These are phyloP conservation scores for Penicillium crystallinum DNA, from an alignment of 495 filamentous ascomycete genomes.

Conservation along the genomic window DNA sequence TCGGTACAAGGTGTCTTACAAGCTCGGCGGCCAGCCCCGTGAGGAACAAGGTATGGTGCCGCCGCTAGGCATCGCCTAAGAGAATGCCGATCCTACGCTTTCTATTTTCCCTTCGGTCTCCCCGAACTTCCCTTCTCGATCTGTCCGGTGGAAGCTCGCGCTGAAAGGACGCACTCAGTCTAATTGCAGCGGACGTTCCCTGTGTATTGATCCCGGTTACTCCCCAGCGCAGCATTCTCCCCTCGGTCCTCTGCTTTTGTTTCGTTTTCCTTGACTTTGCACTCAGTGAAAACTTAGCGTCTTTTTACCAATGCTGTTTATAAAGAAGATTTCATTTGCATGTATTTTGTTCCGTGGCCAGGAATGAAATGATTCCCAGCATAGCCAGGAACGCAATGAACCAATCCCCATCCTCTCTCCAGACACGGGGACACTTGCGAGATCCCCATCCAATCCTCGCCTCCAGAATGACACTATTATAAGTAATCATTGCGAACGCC, in stretches of 20 bases:
- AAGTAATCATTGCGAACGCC: neutral
- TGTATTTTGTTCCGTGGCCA: neutral
- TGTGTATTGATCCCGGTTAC: neutral
- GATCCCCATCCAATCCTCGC: neutral
- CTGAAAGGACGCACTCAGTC: neutral
- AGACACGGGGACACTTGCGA: neutral
- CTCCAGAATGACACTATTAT: neutral
- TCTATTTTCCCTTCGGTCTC: neutral
- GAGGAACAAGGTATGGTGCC: conserved; percentile 87
- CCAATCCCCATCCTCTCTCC: neutral
- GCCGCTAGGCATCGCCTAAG: conserved; percentile 68
- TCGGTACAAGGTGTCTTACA: conserved; percentile 81
- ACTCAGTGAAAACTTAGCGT: conserved; percentile 22
- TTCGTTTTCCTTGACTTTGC: neutral
- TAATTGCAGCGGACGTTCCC: neutral
- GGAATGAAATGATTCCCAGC: neutral
- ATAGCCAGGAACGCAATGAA: neutral
- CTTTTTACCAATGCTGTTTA: conserved; percentile 16
- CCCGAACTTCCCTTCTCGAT: neutral
- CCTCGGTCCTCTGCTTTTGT: neutral
- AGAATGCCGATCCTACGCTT: neutral
- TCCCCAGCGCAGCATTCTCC: neutral
- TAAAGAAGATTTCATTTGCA: conserved; percentile 13
- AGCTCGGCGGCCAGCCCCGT: conserved; percentile 56
- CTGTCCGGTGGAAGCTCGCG: neutral